Conservation (phyloP, 176 grass and related monocot genomes). For the Triticum urartu region DNA sequence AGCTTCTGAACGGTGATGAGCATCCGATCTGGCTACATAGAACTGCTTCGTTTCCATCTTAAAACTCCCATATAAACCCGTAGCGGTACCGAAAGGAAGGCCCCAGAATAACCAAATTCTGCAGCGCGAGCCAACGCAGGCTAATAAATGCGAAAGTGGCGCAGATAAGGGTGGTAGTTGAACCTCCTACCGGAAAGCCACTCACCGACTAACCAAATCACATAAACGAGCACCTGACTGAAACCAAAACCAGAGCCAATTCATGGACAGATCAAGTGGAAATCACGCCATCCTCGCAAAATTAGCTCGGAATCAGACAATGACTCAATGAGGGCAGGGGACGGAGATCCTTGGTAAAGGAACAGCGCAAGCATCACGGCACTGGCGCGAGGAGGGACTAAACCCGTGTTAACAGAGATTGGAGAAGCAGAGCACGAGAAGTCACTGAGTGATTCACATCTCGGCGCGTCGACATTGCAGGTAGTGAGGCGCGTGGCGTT, state of each 20-base stretch:
- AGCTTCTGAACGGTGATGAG: not conserved
- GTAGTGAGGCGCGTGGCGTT: not conserved
- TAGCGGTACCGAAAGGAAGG: not conserved
- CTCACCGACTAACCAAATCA: not conserved
- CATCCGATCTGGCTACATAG: not conserved
- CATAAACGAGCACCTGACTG: not conserved
- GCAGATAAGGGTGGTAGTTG: not conserved
- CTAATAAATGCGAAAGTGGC: not conserved
- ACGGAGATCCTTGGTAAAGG: not conserved
- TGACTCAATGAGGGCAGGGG: too few relatives aligned
- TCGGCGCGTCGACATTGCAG: not conserved
- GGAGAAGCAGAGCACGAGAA: not conserved
- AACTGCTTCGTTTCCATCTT: constrained; percentile 14
- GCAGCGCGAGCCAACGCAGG: not conserved
- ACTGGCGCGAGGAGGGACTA: not conserved
- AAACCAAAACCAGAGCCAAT: not conserved
- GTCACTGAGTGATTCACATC: not conserved
- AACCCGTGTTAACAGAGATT: not conserved
- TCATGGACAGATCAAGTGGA: not conserved
- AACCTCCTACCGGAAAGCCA: not conserved
- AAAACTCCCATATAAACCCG: not conserved
- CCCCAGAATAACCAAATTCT: not conserved
- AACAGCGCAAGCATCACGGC: too few relatives aligned
- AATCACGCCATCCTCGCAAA: not conserved
- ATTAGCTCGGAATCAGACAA: not conserved